Evolutionary conservation across 2,329 filamentous ascomycete species (phyloP), one percentile per base, ranked within the genome.

Genomic region (Alternaria novae-zelandiae): DNA sequence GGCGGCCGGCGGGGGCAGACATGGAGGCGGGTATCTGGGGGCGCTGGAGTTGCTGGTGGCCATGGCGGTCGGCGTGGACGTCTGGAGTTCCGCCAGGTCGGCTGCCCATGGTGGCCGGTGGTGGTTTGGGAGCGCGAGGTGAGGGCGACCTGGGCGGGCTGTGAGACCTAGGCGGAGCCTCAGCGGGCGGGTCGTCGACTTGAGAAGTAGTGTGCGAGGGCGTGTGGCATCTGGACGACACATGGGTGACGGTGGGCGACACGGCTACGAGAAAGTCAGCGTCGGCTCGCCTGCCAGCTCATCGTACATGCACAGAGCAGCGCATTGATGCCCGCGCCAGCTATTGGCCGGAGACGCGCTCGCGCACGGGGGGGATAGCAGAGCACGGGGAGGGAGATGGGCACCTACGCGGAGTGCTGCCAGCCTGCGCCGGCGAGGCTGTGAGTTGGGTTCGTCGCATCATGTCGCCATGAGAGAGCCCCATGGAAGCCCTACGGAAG

Each of bases 341-440:
- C 67, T 68, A 77, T 78, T 75, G 76, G 74, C 64, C 67, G 36
- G 21, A 44, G 36, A 61, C 28, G 46, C 36, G 59, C 63, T 50
- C 44, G 57, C 54, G 23, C 57, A 30, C 57, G 57, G 45, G 62
- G 51, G 55, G 53, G 54, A 36, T 36, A n/a, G 32, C 32, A 36
- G 32, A 57, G 23, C 57, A 41, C 57, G 57, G 45, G 62, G 49
- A 59, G 53, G 54, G 20, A 36, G 12, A 59, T 45, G 21, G 49
- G 67, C 69, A 90, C 88, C 78, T 89, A 90, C 88, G 84, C 74
- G 85, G 82, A 79, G 86, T 85, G 70, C 86, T 82, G 54, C 17
- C 36, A 15, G 86, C 83, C 81, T 85, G 85, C 80, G 87, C 87
- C 72, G 87, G 89, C 70, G 88, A 89, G 69, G 77, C 76, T 66